Percentiles rank a stretch among this genome's conserved stretches.
Evolutionary conservation across 1,284 basidiomycete genomes (phyloP).

Genomic region (Mycena citricolor): DNA sequence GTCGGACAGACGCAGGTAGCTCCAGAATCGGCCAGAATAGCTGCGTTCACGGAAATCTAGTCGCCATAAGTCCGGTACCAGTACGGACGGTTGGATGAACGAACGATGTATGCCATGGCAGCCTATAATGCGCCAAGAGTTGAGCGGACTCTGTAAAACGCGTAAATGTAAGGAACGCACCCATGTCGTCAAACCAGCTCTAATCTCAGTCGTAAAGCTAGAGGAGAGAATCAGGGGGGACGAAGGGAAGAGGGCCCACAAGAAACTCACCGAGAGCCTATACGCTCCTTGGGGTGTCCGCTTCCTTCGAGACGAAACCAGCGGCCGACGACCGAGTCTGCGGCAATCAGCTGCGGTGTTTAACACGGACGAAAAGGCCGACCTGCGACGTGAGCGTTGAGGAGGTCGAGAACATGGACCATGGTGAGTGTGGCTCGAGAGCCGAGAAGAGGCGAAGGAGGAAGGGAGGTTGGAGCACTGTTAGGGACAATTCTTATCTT

Average conservation of each 20-base stretch:
- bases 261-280: slow-evolving; percentile 76
- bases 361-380: not conserved
- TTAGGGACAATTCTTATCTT: too few relatives aligned
- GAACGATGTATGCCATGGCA: slow-evolving; percentile 68
- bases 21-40: slow-evolving; percentile 75
- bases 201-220: slow-evolving; percentile 65
- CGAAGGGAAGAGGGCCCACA: not conserved
- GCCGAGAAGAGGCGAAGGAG: not conserved
- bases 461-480: too few relatives aligned
- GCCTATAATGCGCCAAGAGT: slow-evolving; percentile 38
- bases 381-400: slow-evolving; percentile 41
- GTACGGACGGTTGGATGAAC: slow-evolving; percentile 24
- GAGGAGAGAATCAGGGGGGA: not conserved
- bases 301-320: slow-evolving; percentile 87
- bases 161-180: too few relatives aligned
- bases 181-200: slow-evolving; percentile 83
- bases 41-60: slow-evolving; percentile 83
- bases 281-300: slow-evolving; percentile 72
- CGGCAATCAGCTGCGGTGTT: slow-evolving; percentile 39
- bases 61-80: slow-evolving; percentile 18
- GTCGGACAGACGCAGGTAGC: slow-evolving; percentile 79
- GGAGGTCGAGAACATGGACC: slow-evolving; percentile 41
- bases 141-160: not conserved
- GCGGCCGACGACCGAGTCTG: slow-evolving; percentile 68
- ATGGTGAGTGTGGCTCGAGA: slow-evolving; percentile 24